Conservation (phyloP, 345 rosid species). For the Gossypium turneri region DNA sequence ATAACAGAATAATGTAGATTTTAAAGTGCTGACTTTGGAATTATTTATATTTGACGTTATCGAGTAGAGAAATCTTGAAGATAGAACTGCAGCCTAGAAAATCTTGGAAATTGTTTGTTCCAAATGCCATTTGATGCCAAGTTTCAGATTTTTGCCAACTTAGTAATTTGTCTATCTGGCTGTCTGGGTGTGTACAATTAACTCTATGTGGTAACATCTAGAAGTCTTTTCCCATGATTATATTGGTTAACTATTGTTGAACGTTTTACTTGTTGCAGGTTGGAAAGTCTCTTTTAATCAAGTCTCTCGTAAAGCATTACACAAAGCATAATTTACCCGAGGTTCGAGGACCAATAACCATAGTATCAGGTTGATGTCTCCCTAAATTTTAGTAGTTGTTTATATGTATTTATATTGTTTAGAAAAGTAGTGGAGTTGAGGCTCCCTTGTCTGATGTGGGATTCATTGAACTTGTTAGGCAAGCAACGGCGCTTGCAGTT, state of each 20-base stretch:
- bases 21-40: background rate
- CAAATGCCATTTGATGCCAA: background rate
- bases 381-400: background rate
- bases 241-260: background rate
- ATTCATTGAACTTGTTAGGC: conserved; percentile 39
- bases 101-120: background rate
- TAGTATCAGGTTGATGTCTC: conserved; percentile 60
- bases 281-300: conserved; percentile 86
- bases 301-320: conserved; percentile 72
- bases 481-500: conserved; percentile 73
- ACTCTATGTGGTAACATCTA: background rate
- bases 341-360: conserved; percentile 83
- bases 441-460: conserved; percentile 15
- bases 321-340: conserved; percentile 77
- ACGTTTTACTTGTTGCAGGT: conserved; percentile 42
- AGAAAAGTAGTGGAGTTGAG: conserved; percentile 15
- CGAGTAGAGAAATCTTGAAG: background rate
- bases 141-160: background rate
- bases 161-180: background rate
- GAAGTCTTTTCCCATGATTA: background rate
- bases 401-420: background rate
- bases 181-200: background rate
- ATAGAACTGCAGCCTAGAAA: background rate
- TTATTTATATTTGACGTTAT: background rate
- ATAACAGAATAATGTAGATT: background rate